Evolutionary conservation across 345 rosid species (phyloP), one percentile per base, ranked within the genome.

Genomic region (Fremontodendron californicum): DNA sequence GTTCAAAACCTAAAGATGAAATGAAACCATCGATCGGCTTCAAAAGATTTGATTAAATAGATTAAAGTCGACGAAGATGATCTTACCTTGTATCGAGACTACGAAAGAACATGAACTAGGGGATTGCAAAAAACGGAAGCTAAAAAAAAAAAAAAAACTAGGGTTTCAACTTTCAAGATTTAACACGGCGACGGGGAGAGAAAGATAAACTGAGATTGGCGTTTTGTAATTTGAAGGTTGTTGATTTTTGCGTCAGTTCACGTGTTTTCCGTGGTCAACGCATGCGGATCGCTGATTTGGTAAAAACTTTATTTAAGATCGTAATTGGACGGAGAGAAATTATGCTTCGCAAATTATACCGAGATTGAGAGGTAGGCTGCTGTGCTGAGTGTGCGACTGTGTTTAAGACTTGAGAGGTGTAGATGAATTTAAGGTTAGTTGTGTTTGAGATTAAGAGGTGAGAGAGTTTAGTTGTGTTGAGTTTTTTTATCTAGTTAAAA

Each of bases 221-320:
- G 46, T 51, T 39, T n/a, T n/a, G n/a, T 37, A 54, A 66, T n/a
- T 43, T 64, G 72, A 54, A 45, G n/a, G 27, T n/a, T n/a, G 76
- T 21, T 13, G 64, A 9, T 1, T 12, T 58, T 25, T 60, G 37
- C 9, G 19, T 60, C 35, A 13, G 18, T 35, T 62, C 58, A 42
- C 70, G 66, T 60, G 19, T 4, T 40, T 31, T 42, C 79, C 31
- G 68, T 42, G 31, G 78, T 82, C 63, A 72, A 76, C 65, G 65
- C 21, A 70, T 40, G 35, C 51, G 49, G 67, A 19, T 31, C 65
- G 65, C 37, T 57, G 85, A 82, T 48, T 0, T 75, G 2, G 67
- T 29, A 65, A 78, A 55, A 75, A 70, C 11, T 55, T 23, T 35
- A 25, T 39, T 25, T 3, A 39, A 46, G 31, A 49, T 64, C 45